Percentiles rank a stretch among this genome's conserved stretches.
Evolutionary conservation across 805 yeast species (phyloP).

Genomic region (Candida awuae): DNA sequence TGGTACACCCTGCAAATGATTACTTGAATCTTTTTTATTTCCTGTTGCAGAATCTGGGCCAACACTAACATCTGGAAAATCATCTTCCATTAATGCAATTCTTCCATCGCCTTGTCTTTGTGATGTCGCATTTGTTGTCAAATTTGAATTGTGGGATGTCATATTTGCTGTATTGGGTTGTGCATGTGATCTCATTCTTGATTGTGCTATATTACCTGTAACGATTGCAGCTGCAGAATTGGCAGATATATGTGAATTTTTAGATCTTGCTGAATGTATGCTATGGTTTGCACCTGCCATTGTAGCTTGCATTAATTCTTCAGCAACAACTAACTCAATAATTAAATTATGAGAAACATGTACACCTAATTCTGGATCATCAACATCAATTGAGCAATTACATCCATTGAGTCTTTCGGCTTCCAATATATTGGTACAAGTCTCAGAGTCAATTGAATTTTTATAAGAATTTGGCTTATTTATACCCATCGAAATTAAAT

Average conservation of each 20-base stretch:
- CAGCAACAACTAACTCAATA: constrained; percentile 90
- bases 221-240: constrained; percentile 16
- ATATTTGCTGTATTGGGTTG: neutral
- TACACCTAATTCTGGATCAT: constrained; percentile 74
- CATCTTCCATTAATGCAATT: constrained; percentile 6
- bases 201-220: constrained; percentile 5
- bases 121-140: neutral
- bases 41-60: constrained; percentile 27
- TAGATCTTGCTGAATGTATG: constrained; percentile 16
- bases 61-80: constrained; percentile 22
- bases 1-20: constrained; percentile 51
- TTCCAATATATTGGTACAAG: constrained; percentile 22
- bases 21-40: constrained; percentile 22
- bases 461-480: constrained; percentile 24
- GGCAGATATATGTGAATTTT: constrained; percentile 6
- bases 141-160: neutral
- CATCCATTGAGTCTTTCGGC: constrained; percentile 26
- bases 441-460: constrained; percentile 26
- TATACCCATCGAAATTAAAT: constrained; percentile 45
- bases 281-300: constrained; percentile 16
- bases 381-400: constrained; percentile 70
- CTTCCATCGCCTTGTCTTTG: neutral
- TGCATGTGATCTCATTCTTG: constrained; percentile 5
- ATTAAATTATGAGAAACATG: constrained; percentile 68
- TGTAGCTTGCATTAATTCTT: constrained; percentile 52